phyloP scores from a whole-genome alignment of 352 stramenopile genomes.

The Pseudoperonospora humuli region DNA sequence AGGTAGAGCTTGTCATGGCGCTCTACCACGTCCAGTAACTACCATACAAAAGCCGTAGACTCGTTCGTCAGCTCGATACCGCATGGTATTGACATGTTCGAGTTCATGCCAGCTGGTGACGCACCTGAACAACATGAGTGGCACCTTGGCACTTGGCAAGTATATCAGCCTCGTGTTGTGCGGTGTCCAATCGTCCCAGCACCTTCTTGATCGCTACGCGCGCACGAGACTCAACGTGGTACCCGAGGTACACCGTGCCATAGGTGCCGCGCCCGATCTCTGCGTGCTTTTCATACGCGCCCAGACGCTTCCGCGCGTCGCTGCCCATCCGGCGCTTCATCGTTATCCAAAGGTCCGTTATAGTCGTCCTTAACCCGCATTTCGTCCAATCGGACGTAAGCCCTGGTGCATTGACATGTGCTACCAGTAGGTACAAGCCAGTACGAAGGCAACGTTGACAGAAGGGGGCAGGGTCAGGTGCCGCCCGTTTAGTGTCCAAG shows the following conservation, averaged over 20 bases:
- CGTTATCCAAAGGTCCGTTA: not conserved
- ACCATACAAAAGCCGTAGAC: not conserved
- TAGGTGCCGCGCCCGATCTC: conserved; percentile 81
- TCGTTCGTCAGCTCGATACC: not conserved
- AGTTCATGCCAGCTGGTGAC: conserved; percentile 2
- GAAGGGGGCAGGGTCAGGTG: conserved; percentile 9
- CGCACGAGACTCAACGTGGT: conserved; percentile 25
- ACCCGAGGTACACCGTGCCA: conserved; percentile 62
- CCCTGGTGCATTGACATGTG: not conserved
- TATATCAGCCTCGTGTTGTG: conserved; percentile 41
- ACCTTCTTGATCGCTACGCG: conserved; percentile 79
- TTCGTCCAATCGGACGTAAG: not conserved
- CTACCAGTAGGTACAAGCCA: not conserved
- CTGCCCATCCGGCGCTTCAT: conserved; percentile 32
- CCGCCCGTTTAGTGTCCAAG: conserved; percentile 9
- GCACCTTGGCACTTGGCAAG: conserved; percentile 40
- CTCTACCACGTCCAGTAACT: conserved; percentile 55
- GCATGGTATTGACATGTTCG: not conserved
- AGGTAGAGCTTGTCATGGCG: conserved; percentile 59
- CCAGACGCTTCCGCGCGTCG: conserved; percentile 39
- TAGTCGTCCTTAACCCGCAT: not conserved
- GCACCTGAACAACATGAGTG: conserved; percentile 52
- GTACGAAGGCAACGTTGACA: not conserved
- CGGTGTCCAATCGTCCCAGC: conserved; percentile 27
- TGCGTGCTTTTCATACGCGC: conserved; percentile 55